Percentiles rank a stretch among this genome's conserved stretches.
These are phyloP conservation scores for Colletotrichum sidae DNA, from an alignment of 2,329 filamentous ascomycete genomes.

Conservation along the genomic window DNA sequence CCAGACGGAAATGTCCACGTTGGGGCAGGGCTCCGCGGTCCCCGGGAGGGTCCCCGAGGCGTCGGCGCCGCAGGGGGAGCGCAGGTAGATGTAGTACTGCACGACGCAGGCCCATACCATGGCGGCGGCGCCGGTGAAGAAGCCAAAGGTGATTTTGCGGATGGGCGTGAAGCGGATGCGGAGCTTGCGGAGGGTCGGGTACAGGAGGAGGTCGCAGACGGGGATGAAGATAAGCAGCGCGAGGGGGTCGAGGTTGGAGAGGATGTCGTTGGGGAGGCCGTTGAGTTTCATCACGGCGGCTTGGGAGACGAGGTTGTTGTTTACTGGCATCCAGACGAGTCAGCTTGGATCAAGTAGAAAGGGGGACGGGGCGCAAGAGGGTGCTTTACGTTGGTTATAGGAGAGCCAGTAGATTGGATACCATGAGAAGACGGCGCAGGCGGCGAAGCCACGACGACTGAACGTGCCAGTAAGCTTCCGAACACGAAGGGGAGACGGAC, in stretches of 20 bases:
- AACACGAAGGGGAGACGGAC: neutral
- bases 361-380: too few relatives aligned
- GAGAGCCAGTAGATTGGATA: slow-evolving; percentile 72
- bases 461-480: neutral
- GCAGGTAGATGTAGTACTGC: slow-evolving; percentile 72
- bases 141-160: slow-evolving; percentile 78
- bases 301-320: slow-evolving; percentile 72
- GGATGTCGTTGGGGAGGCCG: slow-evolving; percentile 81
- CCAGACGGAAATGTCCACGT: slow-evolving; percentile 72
- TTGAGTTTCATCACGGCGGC: slow-evolving; percentile 73
- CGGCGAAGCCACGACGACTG: slow-evolving; percentile 71
- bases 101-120: slow-evolving; percentile 67
- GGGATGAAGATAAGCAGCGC: slow-evolving; percentile 86
- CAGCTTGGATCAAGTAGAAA: neutral
- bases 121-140: slow-evolving; percentile 70
- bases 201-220: slow-evolving; percentile 73
- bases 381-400: slow-evolving; percentile 54
- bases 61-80: slow-evolving; percentile 66
- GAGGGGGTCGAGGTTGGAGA: slow-evolving; percentile 81
- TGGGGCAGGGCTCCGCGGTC: slow-evolving; percentile 49
- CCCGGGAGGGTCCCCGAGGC: slow-evolving; percentile 44
- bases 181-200: slow-evolving; percentile 73
- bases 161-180: slow-evolving; percentile 79
- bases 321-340: slow-evolving; percentile 50
- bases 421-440: slow-evolving; percentile 77